These are phyloP conservation scores for Nannizzia gypsea DNA, from an alignment of 2,329 filamentous ascomycete species.

Conservation along the genomic window DNA sequence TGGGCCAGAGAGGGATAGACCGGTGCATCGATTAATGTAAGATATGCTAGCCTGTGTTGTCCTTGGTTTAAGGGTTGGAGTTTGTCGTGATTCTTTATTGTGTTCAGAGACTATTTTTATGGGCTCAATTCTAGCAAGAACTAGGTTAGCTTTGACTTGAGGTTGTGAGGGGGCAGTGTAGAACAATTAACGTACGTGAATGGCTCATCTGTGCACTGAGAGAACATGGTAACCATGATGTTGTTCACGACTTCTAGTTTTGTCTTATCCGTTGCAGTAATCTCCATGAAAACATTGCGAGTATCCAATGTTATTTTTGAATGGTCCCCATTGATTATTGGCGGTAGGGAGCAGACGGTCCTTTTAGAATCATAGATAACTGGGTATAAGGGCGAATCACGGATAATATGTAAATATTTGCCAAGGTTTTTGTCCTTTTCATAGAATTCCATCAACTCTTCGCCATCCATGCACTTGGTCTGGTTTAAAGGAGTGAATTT, in stretches of 20 bases:
- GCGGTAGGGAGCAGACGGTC: slow-evolving; percentile 81
- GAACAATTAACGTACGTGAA: slow-evolving; percentile 49
- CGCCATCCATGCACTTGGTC: slow-evolving; percentile 71
- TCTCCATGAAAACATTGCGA: slow-evolving; percentile 91
- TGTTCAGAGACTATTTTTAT: slow-evolving; percentile 86
- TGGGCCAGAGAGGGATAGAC: slow-evolving; percentile 60
- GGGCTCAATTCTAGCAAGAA: slow-evolving; percentile 55
- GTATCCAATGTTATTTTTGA: slow-evolving; percentile 91
- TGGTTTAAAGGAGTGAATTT: slow-evolving; percentile 87
- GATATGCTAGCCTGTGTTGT: slow-evolving; percentile 71
- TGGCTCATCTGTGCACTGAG: slow-evolving; percentile 70
- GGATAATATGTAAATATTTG: slow-evolving; percentile 85
- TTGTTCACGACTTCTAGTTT: slow-evolving; percentile 94
- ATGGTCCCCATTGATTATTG: slow-evolving; percentile 95
- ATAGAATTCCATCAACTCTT: slow-evolving; percentile 88
- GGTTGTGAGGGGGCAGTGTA: not conserved
- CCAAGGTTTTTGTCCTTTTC: slow-evolving; percentile 88
- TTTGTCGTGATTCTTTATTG: slow-evolving; percentile 70
- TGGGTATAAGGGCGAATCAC: slow-evolving; percentile 85
- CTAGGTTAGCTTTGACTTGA: not conserved
- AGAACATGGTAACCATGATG: slow-evolving; percentile 97
- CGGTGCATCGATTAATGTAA: slow-evolving; percentile 89
- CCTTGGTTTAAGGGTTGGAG: slow-evolving; percentile 68
- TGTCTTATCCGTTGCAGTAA: slow-evolving; percentile 88
- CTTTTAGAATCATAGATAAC: slow-evolving; percentile 86